Evolutionary conservation across 2,329 filamentous ascomycete species (phyloP).

Genomic region (Dactylonectria macrodidyma): DNA sequence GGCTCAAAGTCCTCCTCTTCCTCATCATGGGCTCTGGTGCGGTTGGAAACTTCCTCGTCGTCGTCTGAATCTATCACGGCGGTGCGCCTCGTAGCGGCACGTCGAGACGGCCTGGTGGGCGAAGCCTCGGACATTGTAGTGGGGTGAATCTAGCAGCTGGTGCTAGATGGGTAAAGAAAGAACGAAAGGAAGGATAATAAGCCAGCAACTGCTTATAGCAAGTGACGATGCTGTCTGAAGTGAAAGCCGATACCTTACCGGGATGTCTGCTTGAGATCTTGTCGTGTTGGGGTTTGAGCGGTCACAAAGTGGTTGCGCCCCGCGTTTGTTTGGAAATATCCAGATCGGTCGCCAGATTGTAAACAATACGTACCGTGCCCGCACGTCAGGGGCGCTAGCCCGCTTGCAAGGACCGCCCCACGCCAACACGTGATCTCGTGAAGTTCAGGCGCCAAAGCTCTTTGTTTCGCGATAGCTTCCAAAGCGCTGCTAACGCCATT

Average conservation of each 20-base stretch:
- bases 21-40: slow-evolving; percentile 70
- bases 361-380: slow-evolving; percentile 53
- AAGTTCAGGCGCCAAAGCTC: slow-evolving; percentile 25
- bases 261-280: slow-evolving; percentile 21
- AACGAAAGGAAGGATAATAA: slow-evolving; percentile 6
- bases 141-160: slow-evolving; percentile 24
- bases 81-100: slow-evolving; percentile 74
- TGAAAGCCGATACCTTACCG: slow-evolving; percentile 17
- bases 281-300: slow-evolving; percentile 31
- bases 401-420: slow-evolving; percentile 5
- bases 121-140: slow-evolving; percentile 51
- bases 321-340: slow-evolving; percentile 58
- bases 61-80: slow-evolving; percentile 87
- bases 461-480: slow-evolving; percentile 45
- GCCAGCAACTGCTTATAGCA: slow-evolving; percentile 4
- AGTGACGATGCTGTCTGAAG: slow-evolving; percentile 22
- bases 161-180: slow-evolving; percentile 14
- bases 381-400: not conserved
- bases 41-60: slow-evolving; percentile 73
- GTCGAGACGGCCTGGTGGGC: slow-evolving; percentile 56
- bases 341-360: slow-evolving; percentile 57
- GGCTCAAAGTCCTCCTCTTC: slow-evolving; percentile 86
- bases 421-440: slow-evolving; percentile 44
- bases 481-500: slow-evolving; percentile 4
- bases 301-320: slow-evolving; percentile 48